Conservation (phyloP, 345 rosid species). For the Populus simonii region DNA sequence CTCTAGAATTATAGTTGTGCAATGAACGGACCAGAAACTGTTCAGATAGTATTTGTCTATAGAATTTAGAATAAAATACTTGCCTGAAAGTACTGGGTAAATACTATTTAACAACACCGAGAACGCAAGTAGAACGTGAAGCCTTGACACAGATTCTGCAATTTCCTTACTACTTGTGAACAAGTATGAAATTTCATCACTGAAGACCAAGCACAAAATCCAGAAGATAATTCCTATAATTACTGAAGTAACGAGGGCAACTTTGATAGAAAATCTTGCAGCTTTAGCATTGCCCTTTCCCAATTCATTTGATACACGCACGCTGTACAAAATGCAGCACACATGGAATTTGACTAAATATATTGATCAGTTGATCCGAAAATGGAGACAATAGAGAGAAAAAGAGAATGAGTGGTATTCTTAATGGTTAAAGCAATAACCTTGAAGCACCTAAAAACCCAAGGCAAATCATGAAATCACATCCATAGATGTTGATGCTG, state of each 20-base stretch:
- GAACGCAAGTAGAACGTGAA: conserved; percentile 38
- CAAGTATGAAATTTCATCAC: conserved; percentile 22
- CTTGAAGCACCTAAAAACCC: conserved; percentile 34
- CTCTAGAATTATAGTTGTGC: too few species aligned
- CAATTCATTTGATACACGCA: conserved; percentile 48
- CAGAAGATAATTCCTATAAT: conserved; percentile 31
- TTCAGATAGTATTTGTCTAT: too few species aligned
- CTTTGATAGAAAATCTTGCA: conserved; percentile 36
- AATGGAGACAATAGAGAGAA: too few species aligned
- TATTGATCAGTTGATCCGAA: too few species aligned
- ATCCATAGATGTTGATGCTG: conserved; percentile 39
- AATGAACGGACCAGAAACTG: too few species aligned
- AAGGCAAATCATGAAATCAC: conserved; percentile 38
- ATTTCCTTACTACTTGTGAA: conserved; percentile 34
- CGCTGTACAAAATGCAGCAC: conserved; percentile 23
- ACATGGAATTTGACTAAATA: too few species aligned
- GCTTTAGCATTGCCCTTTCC: conserved; percentile 43
- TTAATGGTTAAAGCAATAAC: conserved; percentile 19
- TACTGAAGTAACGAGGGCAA: conserved; percentile 16
- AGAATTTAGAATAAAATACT: background rate
- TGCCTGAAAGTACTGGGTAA: conserved; percentile 40
- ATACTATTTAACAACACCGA: conserved; percentile 40
- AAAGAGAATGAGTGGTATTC: too few species aligned
- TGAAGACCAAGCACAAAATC: conserved; percentile 31
- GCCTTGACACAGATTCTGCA: conserved; percentile 25